Percentiles rank a stretch among this genome's conserved stretches.
These are phyloP conservation scores for Coemansia sp. DNA, from an alignment of 192 early-diverging fungal genomes.

Conservation along the genomic window DNA sequence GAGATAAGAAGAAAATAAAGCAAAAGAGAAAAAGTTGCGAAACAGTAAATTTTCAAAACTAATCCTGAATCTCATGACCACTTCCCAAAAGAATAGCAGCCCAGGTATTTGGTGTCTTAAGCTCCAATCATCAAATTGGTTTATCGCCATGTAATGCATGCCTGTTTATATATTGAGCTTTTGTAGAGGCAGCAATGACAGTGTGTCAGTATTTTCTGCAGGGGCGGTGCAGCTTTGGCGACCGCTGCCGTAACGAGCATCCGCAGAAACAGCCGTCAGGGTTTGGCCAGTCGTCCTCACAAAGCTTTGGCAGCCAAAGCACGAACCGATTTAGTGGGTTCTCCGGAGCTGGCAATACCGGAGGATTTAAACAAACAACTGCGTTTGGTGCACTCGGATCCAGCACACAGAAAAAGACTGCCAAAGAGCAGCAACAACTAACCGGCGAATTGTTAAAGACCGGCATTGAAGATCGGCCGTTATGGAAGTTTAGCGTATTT, in stretches of 20 bases:
- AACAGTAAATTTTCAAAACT: too few species aligned
- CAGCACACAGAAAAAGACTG: background rate
- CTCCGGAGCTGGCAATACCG: conserved; percentile 5
- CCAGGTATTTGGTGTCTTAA: too few species aligned
- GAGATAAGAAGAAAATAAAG: conserved; percentile 1
- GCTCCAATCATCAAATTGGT: too few species aligned
- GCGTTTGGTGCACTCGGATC: conserved; percentile 1
- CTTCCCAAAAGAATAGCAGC: too few species aligned
- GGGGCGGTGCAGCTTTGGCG: conserved; percentile 60
- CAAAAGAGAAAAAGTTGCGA: background rate
- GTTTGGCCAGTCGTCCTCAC: conserved; percentile 47
- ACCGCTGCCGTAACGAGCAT: conserved; percentile 61
- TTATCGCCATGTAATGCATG: too few species aligned
- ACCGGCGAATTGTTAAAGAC: conserved; percentile 52
- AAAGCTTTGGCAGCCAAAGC: conserved; percentile 23
- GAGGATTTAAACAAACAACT: conserved; percentile 20
- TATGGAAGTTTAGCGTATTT: conserved; percentile 59
- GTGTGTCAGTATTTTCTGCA: conserved; percentile 58
- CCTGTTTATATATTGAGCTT: too few species aligned
- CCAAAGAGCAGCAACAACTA: conserved; percentile 1
- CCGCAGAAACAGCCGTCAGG: conserved; percentile 39
- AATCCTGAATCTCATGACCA: too few species aligned
- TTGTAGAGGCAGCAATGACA: conserved; percentile 13
- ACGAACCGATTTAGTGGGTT: conserved; percentile 16
- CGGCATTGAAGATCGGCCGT: conserved; percentile 51